A percentile compares a stretch with the other conserved stretches of the same genome.
Conservation (phyloP, 1,284 basidiomycete species). For the Papiliotrema flavescens region DNA sequence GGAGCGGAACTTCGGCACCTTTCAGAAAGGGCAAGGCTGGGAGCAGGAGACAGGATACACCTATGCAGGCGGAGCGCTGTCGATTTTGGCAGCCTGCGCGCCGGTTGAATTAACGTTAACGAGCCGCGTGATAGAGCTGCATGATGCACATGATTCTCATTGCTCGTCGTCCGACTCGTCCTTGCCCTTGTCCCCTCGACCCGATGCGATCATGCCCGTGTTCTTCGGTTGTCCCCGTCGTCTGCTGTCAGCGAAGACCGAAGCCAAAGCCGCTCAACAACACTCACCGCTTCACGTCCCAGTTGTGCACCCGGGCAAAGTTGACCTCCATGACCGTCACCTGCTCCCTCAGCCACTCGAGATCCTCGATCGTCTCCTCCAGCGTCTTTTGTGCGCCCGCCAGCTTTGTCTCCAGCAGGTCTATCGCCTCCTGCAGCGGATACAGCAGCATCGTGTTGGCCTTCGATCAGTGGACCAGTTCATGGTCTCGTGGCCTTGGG, state of each 20-base stretch:
- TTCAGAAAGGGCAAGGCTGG: not conserved
- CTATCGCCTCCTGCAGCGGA: slow-evolving; percentile 74
- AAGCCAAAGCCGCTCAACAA: not conserved
- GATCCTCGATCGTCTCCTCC: slow-evolving; percentile 72
- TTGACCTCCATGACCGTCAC: slow-evolving; percentile 98
- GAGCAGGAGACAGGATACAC: too few species aligned
- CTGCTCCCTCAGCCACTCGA: slow-evolving; percentile 92
- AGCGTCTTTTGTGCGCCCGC: slow-evolving; percentile 66
- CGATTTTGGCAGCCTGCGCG: not conserved
- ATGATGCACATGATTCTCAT: not conserved
- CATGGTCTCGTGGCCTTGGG: not conserved
- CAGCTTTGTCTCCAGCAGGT: slow-evolving; percentile 76
- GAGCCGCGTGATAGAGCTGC: not conserved
- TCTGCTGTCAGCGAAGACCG: not conserved
- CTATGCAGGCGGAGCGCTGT: too few species aligned
- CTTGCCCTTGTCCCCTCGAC: slow-evolving; percentile 9
- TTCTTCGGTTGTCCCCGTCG: not conserved
- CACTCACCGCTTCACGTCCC: slow-evolving; percentile 47
- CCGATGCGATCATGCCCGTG: slow-evolving; percentile 14
- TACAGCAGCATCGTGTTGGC: slow-evolving; percentile 99
- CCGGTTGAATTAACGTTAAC: too few species aligned
- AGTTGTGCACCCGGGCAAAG: slow-evolving; percentile 90
- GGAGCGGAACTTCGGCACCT: not conserved
- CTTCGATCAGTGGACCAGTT: slow-evolving; percentile 48
- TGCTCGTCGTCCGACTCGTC: slow-evolving; percentile 22